Percentiles rank a stretch among this genome's conserved stretches.
phyloP scores from a whole-genome alignment of 2,329 filamentous ascomycete genomes.

The Graphilbum sp. region DNA sequence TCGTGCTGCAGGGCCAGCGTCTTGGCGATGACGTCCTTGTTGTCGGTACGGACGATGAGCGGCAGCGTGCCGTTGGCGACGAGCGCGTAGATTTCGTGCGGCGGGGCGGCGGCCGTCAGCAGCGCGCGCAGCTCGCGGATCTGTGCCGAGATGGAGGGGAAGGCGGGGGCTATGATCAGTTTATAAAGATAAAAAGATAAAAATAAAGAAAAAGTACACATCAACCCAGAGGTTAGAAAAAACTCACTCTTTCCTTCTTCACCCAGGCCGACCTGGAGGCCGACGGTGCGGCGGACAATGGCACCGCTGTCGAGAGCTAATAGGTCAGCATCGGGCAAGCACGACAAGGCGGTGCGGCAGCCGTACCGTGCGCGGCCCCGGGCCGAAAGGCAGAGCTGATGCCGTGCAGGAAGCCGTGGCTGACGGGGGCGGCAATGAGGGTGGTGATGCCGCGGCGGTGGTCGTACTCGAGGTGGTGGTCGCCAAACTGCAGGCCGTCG shows the following conservation, averaged over 20 bases:
- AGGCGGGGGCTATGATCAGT: background rate
- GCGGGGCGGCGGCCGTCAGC: background rate
- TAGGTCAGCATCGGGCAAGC: background rate
- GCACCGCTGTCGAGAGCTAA: background rate
- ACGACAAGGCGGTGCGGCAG: too few relatives aligned
- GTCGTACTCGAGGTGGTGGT: background rate
- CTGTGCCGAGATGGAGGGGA: background rate
- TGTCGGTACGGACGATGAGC: background rate
- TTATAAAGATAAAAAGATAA: too few relatives aligned
- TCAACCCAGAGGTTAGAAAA: background rate
- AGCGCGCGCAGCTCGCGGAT: background rate
- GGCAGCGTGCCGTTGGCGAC: background rate
- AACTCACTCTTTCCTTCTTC: background rate
- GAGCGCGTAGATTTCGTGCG: background rate
- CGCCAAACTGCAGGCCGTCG: background rate
- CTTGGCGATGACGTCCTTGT: background rate
- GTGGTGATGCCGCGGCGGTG: background rate
- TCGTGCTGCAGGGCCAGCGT: background rate
- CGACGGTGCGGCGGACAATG: background rate
- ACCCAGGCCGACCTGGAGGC: background rate
- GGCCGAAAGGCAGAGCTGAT: background rate
- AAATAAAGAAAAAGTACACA: too few relatives aligned
- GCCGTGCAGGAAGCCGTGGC: background rate
- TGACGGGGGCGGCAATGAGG: background rate
- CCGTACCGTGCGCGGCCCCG: background rate